Base-by-base conservation (phyloP, 176 grass and related monocot genomes). In the Thinopyrum elongatum region DNA sequence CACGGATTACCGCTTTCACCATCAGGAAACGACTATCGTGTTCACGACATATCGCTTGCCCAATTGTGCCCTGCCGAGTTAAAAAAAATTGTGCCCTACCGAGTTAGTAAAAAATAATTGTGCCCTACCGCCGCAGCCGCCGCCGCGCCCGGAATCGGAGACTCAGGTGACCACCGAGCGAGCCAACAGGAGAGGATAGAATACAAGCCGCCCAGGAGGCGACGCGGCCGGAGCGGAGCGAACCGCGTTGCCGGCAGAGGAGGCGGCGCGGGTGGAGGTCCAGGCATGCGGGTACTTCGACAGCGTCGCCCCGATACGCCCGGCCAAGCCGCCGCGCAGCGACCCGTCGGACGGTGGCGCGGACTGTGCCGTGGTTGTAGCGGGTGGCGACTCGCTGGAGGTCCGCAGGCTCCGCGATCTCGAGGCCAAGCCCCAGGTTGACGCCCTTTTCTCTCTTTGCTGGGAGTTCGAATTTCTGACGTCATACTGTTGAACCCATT, bases 241-340 rank as follows among this genome's bases (percentile, higher is more conserved):
- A 98, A 47, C 70, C 90, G 25, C 92, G 87, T 65, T 94, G 4
- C 11, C 91, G 14, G 86, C 90, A 53, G 91, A 98, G 74, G 91
- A 92, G 88, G 96, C 90, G 8, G 91, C 84, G 47, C 89, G 75
- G 62, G 71, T 92, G 55, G 93, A 98, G 89, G 90, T 81, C 69
- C 82, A 93, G 75, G 90, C 84, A 82, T 82, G 96, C 74, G 86
- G 81, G 23, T 95, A 98, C 83, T 98, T 95, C 89, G 88, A 94
- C 65, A 93, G 75, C 65, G 42, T 91, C 38, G 70, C 90, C 61
- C 96, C 91, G 22, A 92, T 53, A 83, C 96, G 93, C 75, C 88
- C 83, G 19, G 53, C 84, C 64, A 98, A 95, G 79, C 10, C 42
- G 12, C 11, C 12, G 42, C 42, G 12, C 42, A 46, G 42, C 42